phyloP scores from a whole-genome alignment of 495 filamentous ascomycete genomes.

The Venustampulla echinocandica region DNA sequence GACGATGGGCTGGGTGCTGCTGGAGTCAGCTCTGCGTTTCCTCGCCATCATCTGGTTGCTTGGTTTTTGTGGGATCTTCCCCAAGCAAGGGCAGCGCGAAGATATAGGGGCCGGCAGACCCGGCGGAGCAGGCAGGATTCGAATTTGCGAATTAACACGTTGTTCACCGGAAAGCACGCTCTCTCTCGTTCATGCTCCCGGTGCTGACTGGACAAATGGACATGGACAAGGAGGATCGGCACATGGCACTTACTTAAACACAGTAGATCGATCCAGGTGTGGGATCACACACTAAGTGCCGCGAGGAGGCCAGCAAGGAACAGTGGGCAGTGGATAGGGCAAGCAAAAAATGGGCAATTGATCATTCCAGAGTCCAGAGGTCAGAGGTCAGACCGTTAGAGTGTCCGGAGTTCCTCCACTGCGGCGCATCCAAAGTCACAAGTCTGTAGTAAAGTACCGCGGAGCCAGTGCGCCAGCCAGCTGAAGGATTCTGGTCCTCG shows the following conservation, averaged over 20 bases:
- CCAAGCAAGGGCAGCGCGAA: too few species aligned
- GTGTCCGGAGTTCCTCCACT: too few species aligned
- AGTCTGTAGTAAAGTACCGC: too few species aligned
- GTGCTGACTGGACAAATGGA: slow-evolving; percentile 11
- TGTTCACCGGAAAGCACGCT: slow-evolving; percentile 9
- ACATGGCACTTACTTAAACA: slow-evolving; percentile 11
- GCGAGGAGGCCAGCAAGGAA: slow-evolving; percentile 5
- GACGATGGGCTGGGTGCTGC: slow-evolving; percentile 8
- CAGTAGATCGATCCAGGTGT: slow-evolving; percentile 8
- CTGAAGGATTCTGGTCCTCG: too few species aligned
- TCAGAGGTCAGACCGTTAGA: too few species aligned
- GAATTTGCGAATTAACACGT: slow-evolving; percentile 16
- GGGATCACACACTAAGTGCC: slow-evolving; percentile 16
- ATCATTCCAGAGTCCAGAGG: slow-evolving; percentile 17
- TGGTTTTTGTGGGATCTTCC: too few species aligned
- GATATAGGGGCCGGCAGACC: too few species aligned
- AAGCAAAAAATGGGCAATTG: slow-evolving; percentile 10
- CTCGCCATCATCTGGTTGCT: slow-evolving; percentile 23
- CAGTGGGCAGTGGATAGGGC: neutral
- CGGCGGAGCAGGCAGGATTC: too few species aligned
- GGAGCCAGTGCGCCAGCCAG: too few species aligned
- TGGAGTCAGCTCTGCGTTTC: slow-evolving; percentile 24
- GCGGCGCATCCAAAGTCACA: too few species aligned
- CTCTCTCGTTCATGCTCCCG: neutral
- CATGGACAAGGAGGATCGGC: neutral